phyloP scores from a whole-genome alignment of 257 asterid species.

The Solanum corneliomulleri region DNA sequence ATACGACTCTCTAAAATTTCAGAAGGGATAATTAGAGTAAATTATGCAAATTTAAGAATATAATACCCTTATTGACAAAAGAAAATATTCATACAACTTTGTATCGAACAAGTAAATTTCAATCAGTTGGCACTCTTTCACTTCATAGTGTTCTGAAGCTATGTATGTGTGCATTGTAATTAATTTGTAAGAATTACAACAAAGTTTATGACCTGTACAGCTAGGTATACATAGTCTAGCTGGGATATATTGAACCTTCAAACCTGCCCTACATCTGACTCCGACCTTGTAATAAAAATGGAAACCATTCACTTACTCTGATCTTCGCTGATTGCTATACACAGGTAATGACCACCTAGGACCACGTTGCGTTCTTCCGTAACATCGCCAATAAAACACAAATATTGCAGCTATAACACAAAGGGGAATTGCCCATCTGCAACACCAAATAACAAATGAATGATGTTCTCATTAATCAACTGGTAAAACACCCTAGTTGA shows the following conservation, averaged over 20 bases:
- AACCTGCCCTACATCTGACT: background rate
- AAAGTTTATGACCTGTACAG: background rate
- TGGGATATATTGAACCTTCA: background rate
- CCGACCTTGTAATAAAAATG: background rate
- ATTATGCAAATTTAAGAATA: too few relatives aligned
- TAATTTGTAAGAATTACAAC: too few relatives aligned
- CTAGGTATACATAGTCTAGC: background rate
- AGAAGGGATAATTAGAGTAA: too few relatives aligned
- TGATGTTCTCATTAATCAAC: background rate
- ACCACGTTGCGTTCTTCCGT: conserved; percentile 52
- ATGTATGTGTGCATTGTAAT: too few relatives aligned
- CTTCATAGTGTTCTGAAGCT: too few relatives aligned
- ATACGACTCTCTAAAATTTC: too few relatives aligned
- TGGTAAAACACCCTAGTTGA: background rate
- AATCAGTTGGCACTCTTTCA: too few relatives aligned
- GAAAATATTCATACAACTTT: too few relatives aligned
- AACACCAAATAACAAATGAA: background rate
- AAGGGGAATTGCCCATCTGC: conserved; percentile 94
- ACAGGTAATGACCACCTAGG: conserved; percentile 59
- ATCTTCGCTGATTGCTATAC: conserved; percentile 59
- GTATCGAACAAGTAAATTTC: too few relatives aligned
- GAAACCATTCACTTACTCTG: conserved; percentile 35
- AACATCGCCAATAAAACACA: conserved; percentile 73
- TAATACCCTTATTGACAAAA: too few relatives aligned
- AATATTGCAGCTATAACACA: conserved; percentile 29